Evolutionary conservation across 768 basidiomycete species (phyloP).

Genomic region (Collybia nuda): DNA sequence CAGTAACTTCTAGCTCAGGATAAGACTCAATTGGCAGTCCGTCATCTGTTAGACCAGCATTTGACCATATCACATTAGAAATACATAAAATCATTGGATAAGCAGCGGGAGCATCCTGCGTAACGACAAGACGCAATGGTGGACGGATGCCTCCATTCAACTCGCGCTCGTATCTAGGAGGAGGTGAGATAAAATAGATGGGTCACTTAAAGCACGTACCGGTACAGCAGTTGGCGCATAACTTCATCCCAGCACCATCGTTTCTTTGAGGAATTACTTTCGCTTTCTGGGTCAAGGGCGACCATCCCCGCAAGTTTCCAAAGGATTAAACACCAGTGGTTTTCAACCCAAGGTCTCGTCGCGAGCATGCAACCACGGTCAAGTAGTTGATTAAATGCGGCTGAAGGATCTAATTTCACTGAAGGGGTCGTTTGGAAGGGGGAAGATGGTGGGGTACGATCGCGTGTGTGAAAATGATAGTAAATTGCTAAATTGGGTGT

Average conservation of each 20-base stretch:
- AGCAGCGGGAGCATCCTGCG: constrained; percentile 78
- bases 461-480: constrained; percentile 54
- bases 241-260: constrained; percentile 87
- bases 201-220: constrained; percentile 45
- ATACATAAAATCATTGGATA: constrained; percentile 86
- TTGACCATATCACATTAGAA: constrained; percentile 64
- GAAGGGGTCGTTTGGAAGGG: constrained; percentile 16
- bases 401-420: constrained; percentile 43
- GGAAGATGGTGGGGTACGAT: constrained; percentile 23
- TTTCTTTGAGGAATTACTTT: constrained; percentile 40
- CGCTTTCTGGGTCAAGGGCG: constrained; percentile 64
- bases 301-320: constrained; percentile 95
- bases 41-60: constrained; percentile 34
- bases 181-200: not conserved
- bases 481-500: constrained; percentile 54
- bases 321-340: constrained; percentile 87
- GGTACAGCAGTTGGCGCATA: constrained; percentile 79
- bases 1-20: constrained; percentile 86
- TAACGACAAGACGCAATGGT: constrained; percentile 74
- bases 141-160: constrained; percentile 77
- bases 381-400: constrained; percentile 55
- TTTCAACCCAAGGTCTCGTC: constrained; percentile 82
- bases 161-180: constrained; percentile 83
- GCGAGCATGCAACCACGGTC: constrained; percentile 64
- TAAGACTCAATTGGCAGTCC: constrained; percentile 34